phyloP scores from a whole-genome alignment of 306 rosid genomes.

The Cucurbita pepo region DNA sequence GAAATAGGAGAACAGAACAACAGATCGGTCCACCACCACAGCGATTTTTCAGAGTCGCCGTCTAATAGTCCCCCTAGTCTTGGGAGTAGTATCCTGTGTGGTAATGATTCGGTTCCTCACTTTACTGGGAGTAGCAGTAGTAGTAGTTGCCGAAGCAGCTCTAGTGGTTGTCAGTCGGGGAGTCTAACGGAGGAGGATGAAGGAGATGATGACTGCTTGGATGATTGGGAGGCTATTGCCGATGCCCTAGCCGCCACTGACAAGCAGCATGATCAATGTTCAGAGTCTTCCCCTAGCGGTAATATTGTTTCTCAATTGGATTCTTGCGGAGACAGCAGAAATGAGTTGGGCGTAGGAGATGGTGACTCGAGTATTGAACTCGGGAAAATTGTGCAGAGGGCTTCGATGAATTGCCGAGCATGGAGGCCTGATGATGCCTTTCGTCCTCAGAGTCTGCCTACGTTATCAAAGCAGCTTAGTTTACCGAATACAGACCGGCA shows the following conservation, averaged over 20 bases:
- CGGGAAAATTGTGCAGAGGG: constrained; percentile 22
- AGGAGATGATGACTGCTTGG: constrained; percentile 73
- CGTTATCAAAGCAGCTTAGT: constrained; percentile 67
- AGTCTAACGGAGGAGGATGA: constrained; percentile 54
- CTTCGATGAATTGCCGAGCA: constrained; percentile 34
- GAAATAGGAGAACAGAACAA: constrained; percentile 29
- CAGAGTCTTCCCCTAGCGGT: constrained; percentile 18
- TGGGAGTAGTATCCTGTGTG: constrained; percentile 32
- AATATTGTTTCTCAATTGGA: constrained; percentile 17
- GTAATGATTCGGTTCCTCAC: constrained; percentile 59
- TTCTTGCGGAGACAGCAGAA: constrained; percentile 16
- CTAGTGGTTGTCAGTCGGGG: constrained; percentile 70
- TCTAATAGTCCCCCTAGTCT: constrained; percentile 49
- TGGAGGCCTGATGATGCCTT: constrained; percentile 89
- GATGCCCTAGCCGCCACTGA: constrained; percentile 86
- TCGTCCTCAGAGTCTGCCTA: constrained; percentile 90
- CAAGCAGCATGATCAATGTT: constrained; percentile 24
- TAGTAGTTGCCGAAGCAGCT: constrained; percentile 32
- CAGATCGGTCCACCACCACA: constrained; percentile 34
- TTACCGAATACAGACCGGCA: constrained; percentile 41
- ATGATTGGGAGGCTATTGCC: constrained; percentile 99
- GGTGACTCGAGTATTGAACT: constrained; percentile 19
- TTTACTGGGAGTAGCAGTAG: constrained; percentile 58
- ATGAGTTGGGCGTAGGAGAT: constrained; percentile 14
- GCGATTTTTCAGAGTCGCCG: constrained; percentile 42